phyloP scores from a whole-genome alignment of 2,329 filamentous ascomycete genomes.

The Trichophyton simii region DNA sequence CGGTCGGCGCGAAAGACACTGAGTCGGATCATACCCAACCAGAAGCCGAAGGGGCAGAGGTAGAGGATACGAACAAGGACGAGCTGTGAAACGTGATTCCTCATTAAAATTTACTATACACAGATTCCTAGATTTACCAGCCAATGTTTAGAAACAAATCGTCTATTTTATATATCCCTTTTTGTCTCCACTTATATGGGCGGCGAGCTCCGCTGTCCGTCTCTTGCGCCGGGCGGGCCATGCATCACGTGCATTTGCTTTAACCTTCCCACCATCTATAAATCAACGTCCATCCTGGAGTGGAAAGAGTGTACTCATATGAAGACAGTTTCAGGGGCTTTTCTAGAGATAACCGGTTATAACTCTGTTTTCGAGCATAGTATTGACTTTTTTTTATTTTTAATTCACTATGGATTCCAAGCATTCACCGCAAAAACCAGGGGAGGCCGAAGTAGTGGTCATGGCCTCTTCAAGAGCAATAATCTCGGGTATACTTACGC shows the following conservation, averaged over 20 bases:
- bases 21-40: slow-evolving; percentile 11
- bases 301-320: background rate
- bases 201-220: slow-evolving; percentile 1
- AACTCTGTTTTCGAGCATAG: background rate
- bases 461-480: slow-evolving; percentile 76
- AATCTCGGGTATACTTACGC: slow-evolving; percentile 60
- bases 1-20: slow-evolving; percentile 21
- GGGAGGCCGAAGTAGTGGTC: slow-evolving; percentile 36
- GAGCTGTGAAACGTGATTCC: slow-evolving; percentile 5
- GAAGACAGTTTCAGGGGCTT: background rate
- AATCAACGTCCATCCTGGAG: background rate
- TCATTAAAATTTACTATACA: background rate
- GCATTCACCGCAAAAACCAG: background rate
- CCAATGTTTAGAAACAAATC: background rate
- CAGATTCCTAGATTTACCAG: background rate
- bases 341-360: background rate
- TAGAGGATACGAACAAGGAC: slow-evolving; percentile 3
- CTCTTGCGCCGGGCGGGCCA: too few species aligned
- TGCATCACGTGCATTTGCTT: background rate
- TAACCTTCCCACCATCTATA: background rate
- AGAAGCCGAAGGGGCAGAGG: slow-evolving; percentile 5
- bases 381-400: background rate
- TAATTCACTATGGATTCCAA: background rate
- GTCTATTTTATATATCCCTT: background rate
- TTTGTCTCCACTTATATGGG: background rate